phyloP scores from a whole-genome alignment of 2,329 filamentous ascomycete genomes.

The Fusarium scirpi region DNA sequence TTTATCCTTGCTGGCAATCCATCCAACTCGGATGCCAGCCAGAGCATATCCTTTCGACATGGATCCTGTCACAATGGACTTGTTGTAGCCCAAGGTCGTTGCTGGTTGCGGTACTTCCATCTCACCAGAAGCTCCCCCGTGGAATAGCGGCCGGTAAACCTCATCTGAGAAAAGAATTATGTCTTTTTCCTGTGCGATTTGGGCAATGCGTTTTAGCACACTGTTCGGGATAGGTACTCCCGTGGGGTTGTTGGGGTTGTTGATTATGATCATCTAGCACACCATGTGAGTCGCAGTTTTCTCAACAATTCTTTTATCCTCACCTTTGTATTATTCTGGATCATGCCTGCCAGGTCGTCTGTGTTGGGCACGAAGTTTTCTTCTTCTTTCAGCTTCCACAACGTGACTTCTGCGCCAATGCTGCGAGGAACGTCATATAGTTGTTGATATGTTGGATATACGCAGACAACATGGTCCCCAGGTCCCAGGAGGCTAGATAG shows the following conservation, averaged over 20 bases:
- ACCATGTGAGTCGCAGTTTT: conserved; percentile 14
- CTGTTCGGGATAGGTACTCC: conserved; percentile 75
- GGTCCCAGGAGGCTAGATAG: conserved; percentile 78
- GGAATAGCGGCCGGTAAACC: conserved; percentile 87
- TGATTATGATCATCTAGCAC: conserved; percentile 61
- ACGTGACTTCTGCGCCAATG: conserved; percentile 79
- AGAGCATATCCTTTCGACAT: conserved; percentile 89
- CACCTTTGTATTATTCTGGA: conserved; percentile 78
- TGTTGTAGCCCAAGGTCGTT: conserved; percentile 77
- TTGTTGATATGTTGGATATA: conserved; percentile 89
- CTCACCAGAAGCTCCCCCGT: conserved; percentile 66
- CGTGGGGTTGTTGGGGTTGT: conserved; percentile 87
- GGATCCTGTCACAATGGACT: conserved; percentile 79
- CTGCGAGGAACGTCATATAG: conserved; percentile 80
- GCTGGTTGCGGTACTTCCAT: conserved; percentile 69
- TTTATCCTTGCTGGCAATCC: conserved; percentile 77
- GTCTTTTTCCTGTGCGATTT: conserved; percentile 70
- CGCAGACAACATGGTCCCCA: conserved; percentile 86
- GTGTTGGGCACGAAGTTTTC: conserved; percentile 76
- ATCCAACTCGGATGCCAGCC: conserved; percentile 84
- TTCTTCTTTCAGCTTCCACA: conserved; percentile 77
- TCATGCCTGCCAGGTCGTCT: conserved; percentile 72
- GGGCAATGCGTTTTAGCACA: conserved; percentile 70
- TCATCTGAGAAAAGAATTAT: conserved; percentile 82
- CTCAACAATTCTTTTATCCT: not conserved